Conservation (phyloP, 2,329 filamentous ascomycete species). For the Didymosphaeria variabile region DNA sequence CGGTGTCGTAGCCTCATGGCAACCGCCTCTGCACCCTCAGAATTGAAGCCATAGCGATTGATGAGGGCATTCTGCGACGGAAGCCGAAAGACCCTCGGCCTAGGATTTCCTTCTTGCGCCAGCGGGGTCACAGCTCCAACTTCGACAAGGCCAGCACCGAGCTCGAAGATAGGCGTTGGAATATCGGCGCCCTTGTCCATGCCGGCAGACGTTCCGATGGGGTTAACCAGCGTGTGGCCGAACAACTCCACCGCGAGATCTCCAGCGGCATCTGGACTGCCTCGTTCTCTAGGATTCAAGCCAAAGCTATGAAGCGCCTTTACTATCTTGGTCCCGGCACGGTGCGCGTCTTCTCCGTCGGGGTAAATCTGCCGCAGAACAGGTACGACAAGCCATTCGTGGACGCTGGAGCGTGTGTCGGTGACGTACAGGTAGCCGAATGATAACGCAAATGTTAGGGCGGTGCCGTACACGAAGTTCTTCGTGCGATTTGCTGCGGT, state of each 20-base stretch:
- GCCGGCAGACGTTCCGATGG: constrained; percentile 92
- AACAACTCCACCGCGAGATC: constrained; percentile 74
- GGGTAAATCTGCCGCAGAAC: constrained; percentile 71
- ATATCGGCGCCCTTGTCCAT: constrained; percentile 95
- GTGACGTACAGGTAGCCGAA: constrained; percentile 62
- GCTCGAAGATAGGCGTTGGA: constrained; percentile 81
- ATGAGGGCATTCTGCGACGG: constrained; percentile 86
- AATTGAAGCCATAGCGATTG: constrained; percentile 96
- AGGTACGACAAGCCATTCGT: constrained; percentile 65
- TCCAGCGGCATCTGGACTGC: constrained; percentile 63
- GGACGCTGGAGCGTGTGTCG: constrained; percentile 63
- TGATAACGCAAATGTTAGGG: constrained; percentile 58
- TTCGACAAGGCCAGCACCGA: constrained; percentile 88
- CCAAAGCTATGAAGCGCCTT: constrained; percentile 77
- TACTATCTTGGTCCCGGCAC: constrained; percentile 75
- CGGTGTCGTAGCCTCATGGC: constrained; percentile 80
- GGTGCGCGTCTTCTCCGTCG: constrained; percentile 92
- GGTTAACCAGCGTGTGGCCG: constrained; percentile 79
- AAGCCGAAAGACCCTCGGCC: constrained; percentile 87
- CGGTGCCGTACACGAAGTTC: constrained; percentile 63
- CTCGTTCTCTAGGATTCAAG: constrained; percentile 83
- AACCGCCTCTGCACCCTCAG: constrained; percentile 85
- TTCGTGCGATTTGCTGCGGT: constrained; percentile 56
- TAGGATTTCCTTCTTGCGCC: constrained; percentile 88
- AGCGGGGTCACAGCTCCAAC: constrained; percentile 88